Conservation (phyloP, 768 basidiomycete species). For the Hemileccinum impolitum region DNA sequence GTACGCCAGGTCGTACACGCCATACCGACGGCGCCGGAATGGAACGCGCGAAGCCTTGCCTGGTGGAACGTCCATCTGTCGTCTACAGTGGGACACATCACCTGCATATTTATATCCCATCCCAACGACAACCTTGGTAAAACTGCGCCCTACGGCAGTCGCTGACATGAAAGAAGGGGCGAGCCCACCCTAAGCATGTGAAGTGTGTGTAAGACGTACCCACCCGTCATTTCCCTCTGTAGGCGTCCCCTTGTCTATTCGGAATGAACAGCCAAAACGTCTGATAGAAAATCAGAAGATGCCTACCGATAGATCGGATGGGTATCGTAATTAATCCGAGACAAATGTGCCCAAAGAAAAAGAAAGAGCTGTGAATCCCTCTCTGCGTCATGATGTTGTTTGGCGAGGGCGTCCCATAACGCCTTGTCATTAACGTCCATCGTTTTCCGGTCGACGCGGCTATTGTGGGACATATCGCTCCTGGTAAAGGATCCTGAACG, state of each 20-base stretch:
- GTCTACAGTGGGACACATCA: too few species aligned
- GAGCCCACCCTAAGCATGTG: not conserved
- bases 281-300: too few species aligned
- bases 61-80: not conserved
- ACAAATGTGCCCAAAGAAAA: too few species aligned
- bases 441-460: too few species aligned
- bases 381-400: too few species aligned
- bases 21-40: conserved; percentile 13
- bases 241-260: conserved; percentile 4
- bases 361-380: too few species aligned
- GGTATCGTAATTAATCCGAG: not conserved
- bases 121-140: not conserved
- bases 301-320: conserved; percentile 8
- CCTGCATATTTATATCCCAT: conserved; percentile 24
- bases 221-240: conserved; percentile 8
- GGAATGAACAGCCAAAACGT: not conserved
- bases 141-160: not conserved
- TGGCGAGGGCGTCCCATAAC: too few species aligned
- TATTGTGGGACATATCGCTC: too few species aligned
- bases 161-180: conserved; percentile 1
- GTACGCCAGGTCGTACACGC: conserved; percentile 23
- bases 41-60: not conserved
- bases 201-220: too few species aligned
- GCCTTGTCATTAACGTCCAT: too few species aligned
- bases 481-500: too few species aligned